These are phyloP conservation scores for Kluyveromyces wickerhamii DNA, from an alignment of 805 yeast genomes.

Conservation along the genomic window DNA sequence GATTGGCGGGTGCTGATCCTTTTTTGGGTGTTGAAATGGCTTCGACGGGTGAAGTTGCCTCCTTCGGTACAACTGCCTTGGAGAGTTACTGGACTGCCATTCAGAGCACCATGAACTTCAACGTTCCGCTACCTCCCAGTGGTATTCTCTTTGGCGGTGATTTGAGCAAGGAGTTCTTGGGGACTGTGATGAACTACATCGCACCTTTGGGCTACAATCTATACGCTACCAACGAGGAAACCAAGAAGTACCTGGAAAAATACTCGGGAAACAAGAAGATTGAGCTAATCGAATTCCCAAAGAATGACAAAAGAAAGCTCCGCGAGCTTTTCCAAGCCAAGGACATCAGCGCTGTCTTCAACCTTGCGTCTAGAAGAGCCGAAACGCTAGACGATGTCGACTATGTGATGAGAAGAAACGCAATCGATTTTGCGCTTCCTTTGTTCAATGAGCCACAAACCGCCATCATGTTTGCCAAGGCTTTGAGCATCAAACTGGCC, in stretches of 20 bases:
- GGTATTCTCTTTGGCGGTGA: slow-evolving; percentile 96
- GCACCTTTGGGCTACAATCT: slow-evolving; percentile 67
- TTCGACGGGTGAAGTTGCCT: slow-evolving; percentile 97
- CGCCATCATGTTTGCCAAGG: slow-evolving; percentile 74
- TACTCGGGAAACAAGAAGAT: slow-evolving; percentile 34
- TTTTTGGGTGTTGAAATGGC: slow-evolving; percentile 99
- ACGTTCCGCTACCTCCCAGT: slow-evolving; percentile 82
- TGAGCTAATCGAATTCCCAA: slow-evolving; percentile 81
- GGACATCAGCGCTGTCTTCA: slow-evolving; percentile 81
- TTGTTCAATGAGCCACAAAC: slow-evolving; percentile 96
- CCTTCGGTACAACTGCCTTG: slow-evolving; percentile 75
- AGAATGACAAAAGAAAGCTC: slow-evolving; percentile 83
- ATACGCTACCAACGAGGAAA: slow-evolving; percentile 68
- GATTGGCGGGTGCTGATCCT: slow-evolving; percentile 99
- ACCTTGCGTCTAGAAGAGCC: slow-evolving; percentile 86
- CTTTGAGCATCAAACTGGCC: slow-evolving; percentile 64
- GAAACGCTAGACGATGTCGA: slow-evolving; percentile 78
- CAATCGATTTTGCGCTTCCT: slow-evolving; percentile 95
- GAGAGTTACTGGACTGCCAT: slow-evolving; percentile 98
- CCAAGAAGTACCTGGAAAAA: slow-evolving; percentile 57
- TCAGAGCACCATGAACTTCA: slow-evolving; percentile 95
- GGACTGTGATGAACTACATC: slow-evolving; percentile 61
- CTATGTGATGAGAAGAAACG: slow-evolving; percentile 97
- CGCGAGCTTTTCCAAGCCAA: slow-evolving; percentile 88
- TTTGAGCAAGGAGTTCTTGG: slow-evolving; percentile 59